A percentile compares a stretch with the other conserved stretches of the same genome.
Evolutionary conservation across 345 rosid genomes (phyloP).

Genomic region (Gossypium anomalum): DNA sequence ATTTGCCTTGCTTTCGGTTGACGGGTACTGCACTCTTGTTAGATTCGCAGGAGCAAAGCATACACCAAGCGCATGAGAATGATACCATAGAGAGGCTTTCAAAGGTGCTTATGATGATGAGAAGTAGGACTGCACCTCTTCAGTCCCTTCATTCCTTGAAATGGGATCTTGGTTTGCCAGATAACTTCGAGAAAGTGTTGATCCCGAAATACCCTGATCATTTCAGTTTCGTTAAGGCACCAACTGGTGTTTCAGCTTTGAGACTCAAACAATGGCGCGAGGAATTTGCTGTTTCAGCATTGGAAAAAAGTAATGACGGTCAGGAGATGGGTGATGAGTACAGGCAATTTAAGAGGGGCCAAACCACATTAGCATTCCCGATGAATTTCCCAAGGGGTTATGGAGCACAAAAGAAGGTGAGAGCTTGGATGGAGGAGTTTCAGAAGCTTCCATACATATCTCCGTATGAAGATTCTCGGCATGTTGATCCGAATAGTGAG

Average conservation of each 20-base stretch:
- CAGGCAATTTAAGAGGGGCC: constrained; percentile 67
- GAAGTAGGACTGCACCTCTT: constrained; percentile 52
- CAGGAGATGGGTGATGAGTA: constrained; percentile 45
- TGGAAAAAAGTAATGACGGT: constrained; percentile 56
- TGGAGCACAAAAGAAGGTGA: constrained; percentile 89
- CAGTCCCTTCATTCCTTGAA: constrained; percentile 67
- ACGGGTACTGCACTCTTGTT: constrained; percentile 79
- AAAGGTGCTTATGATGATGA: constrained; percentile 88
- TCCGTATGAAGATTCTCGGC: constrained; percentile 75
- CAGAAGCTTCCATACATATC: constrained; percentile 92
- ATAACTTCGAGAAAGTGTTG: constrained; percentile 60
- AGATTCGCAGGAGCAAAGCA: constrained; percentile 68
- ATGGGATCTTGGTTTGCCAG: constrained; percentile 87
- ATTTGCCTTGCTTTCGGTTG: constrained; percentile 80
- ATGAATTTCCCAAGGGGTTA: constrained; percentile 95
- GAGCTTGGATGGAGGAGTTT: constrained; percentile 96
- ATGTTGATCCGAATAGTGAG: constrained; percentile 71
- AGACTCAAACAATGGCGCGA: constrained; percentile 59
- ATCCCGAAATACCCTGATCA: constrained; percentile 62
- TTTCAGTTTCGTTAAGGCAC: constrained; percentile 55
- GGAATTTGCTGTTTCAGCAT: constrained; percentile 62
- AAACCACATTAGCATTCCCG: constrained; percentile 58
- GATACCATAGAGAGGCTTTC: constrained; percentile 81
- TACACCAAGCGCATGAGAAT: constrained; percentile 54
- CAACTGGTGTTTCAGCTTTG: constrained; percentile 51